Conservation (phyloP, 2,329 filamentous ascomycete species). For the Colletotrichum sp. region DNA sequence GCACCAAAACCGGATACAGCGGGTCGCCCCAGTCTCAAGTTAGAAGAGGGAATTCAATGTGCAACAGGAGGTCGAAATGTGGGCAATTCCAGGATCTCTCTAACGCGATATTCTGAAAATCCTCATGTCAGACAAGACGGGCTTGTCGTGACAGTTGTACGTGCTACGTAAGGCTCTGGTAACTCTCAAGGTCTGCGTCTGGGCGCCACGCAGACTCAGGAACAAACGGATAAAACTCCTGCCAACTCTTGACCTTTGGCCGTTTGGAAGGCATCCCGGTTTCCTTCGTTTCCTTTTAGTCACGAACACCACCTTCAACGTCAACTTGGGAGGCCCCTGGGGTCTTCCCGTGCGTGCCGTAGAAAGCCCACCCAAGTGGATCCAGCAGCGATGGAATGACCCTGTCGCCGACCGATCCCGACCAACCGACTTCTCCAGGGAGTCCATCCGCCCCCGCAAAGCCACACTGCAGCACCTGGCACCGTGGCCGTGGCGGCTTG, state of each 20-base stretch:
- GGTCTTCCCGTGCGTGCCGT: background rate
- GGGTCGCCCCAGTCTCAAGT: constrained; percentile 2
- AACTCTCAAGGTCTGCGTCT: background rate
- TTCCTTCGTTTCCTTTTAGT: background rate
- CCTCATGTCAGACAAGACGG: background rate
- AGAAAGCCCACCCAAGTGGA: background rate
- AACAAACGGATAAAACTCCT: background rate
- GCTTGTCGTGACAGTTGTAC: background rate
- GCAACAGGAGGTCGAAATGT: background rate
- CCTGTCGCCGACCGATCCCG: background rate
- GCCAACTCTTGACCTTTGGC: background rate
- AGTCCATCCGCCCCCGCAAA: background rate
- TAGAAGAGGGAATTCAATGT: background rate
- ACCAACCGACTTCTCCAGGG: background rate
- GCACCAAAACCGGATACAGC: background rate
- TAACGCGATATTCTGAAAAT: background rate
- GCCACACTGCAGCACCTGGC: constrained; percentile 6
- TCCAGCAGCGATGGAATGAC: background rate
- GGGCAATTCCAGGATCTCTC: background rate
- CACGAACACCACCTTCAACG: background rate
- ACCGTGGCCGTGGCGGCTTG: background rate
- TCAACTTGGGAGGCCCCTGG: background rate
- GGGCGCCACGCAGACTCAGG: background rate
- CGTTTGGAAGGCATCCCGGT: background rate
- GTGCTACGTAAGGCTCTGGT: background rate